Base-by-base conservation (phyloP, 192 early-diverging fungal species). In the Lobulomyces angularis region DNA sequence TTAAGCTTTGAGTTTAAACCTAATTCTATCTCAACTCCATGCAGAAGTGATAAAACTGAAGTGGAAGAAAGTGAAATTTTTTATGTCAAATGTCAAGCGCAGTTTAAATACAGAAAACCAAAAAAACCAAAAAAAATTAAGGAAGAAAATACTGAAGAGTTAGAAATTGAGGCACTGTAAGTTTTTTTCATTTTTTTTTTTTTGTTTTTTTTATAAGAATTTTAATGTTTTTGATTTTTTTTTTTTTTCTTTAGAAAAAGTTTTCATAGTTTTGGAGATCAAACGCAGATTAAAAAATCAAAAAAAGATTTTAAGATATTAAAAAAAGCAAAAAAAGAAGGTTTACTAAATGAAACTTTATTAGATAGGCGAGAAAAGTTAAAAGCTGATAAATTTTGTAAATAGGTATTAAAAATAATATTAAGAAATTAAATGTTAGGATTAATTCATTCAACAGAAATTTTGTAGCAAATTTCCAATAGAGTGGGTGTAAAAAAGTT, bases 351-450 rank as follows among this genome's bases (percentile, higher is more conserved):
- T 29, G 86, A 88, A 51, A 67, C 81, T 16, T 43, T 88, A 19
- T 47, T 88, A 30, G 81, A 87, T 65, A 74, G 86, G 20, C 58
- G 86, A 32, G 72, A 69, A 45, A 87, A 87, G n/a, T n/a, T n/a
- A n/a, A n/a, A n/a, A n/a, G n/a, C n/a, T n/a, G n/a, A n/a, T n/a
- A n/a, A n/a, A n/a, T n/a, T n/a, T n/a, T n/a, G n/a, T n/a, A n/a
- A n/a, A n/a, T n/a, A n/a, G n/a, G n/a, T n/a, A n/a, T n/a, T n/a
- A n/a, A n/a, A n/a, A n/a, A n/a, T n/a, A n/a, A n/a, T n/a, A n/a
- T n/a, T n/a, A n/a, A n/a, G n/a, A n/a, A n/a, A n/a, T n/a, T n/a
- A n/a, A n/a, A n/a, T n/a, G n/a, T n/a, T n/a, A n/a, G n/a, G n/a
- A n/a, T n/a, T n/a, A n/a, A n/a, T n/a, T n/a, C n/a, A n/a, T n/a